A percentile compares a stretch with the other conserved stretches of the same genome.
phyloP scores from a whole-genome alignment of 306 rosid genomes.

The Myrica gale region DNA sequence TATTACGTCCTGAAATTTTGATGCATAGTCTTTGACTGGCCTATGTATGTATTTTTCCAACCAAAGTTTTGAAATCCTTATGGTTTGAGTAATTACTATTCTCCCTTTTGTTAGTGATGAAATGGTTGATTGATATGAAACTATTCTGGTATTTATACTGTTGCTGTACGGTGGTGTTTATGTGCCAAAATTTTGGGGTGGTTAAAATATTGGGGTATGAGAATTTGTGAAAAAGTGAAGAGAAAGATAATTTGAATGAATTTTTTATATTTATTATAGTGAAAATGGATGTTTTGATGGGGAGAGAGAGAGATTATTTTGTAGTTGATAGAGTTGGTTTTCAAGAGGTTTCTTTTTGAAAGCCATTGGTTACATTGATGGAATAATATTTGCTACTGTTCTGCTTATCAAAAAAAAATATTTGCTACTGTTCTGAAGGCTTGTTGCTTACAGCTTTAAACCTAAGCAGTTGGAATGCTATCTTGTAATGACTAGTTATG shows the following conservation, averaged over 20 bases:
- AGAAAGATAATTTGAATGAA: background rate
- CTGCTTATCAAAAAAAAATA: too few species aligned
- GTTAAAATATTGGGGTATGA: too few species aligned
- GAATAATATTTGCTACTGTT: background rate
- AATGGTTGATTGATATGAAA: background rate
- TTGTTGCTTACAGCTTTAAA: conserved; percentile 2
- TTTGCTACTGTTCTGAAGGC: background rate
- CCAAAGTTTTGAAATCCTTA: background rate
- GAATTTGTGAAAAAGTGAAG: too few species aligned
- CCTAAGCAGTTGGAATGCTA: background rate
- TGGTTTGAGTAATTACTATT: background rate
- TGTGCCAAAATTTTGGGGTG: too few species aligned
- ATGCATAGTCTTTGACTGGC: background rate
- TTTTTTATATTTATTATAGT: too few species aligned
- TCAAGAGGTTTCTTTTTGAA: background rate
- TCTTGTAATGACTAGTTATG: background rate
- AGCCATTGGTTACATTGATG: background rate
- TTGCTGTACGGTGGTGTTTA: background rate
- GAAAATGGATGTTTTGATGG: too few species aligned
- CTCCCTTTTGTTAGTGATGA: background rate
- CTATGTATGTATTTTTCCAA: background rate
- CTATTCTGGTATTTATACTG: background rate
- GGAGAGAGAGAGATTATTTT: too few species aligned
- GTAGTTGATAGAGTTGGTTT: background rate
- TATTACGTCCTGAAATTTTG: background rate